Base-by-base conservation (phyloP, 257 asterid species). In the Gentiana dahurica region DNA sequence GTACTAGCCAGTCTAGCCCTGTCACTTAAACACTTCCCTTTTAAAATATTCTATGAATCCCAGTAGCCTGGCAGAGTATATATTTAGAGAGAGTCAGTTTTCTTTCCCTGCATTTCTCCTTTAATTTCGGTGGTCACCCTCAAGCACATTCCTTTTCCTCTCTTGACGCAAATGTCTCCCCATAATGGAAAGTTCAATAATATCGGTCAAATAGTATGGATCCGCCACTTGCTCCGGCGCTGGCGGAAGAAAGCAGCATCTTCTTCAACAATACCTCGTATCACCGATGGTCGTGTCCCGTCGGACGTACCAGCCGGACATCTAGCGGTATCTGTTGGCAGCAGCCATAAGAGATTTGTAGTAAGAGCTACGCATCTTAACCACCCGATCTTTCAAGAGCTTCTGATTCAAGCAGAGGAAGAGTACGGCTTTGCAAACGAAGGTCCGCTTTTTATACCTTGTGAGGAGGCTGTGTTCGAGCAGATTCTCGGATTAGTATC, bases 281-380 rank as follows among this genome's bases (percentile, higher is more conserved):
- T n/a, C 43, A 67, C 55, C 68, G 65, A 67, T 7, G 4, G 53
- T 33, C 61, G 12, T 33, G 52, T 34, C 39, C 92, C 85, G 36
- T 34, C 81, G 37, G 95, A 89, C 51, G 95, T 89, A 36, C 95
- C 95, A 6, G 65, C 91, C 0, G 97, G 95, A 5, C 92, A 89
- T 67, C 89, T 89, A 58, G 94, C 94, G 38, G 35, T 89, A 65
- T 62, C 75, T 47, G 97, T 89, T 35, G 97, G 97, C 1, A 48
- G 51, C 60, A 71, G 58, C 61, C 47, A 62, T 51, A 70, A 68
- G 55, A 66, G 97, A 65, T 89, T 76, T 64, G 66, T 86, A 11
- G 94, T 89, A 48, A 93, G 81, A 51, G 83, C 94, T 15, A 64
- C 81, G 66, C 63, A 73, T 73, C 81, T 89, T 47, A 89, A 89